phyloP scores from a whole-genome alignment of 83 land plant species.

The Thuja plicata region DNA sequence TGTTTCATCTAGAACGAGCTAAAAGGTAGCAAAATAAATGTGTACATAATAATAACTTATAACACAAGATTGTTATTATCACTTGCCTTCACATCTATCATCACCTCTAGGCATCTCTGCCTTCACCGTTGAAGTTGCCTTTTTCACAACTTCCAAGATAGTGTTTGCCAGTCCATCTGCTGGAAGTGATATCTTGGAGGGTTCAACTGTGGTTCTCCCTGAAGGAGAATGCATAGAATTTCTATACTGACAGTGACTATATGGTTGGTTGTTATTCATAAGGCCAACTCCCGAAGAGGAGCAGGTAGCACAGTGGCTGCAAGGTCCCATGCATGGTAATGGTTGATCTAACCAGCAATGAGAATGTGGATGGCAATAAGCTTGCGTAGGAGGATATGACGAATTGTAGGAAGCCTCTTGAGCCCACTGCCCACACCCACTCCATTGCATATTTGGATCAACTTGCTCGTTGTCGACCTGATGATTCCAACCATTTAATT shows the following conservation, averaged over 20 bases:
- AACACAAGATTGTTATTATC: not conserved
- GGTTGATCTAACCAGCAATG: constrained; percentile 2
- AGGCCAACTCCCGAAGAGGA: not conserved
- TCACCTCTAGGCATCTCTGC: constrained; percentile 1
- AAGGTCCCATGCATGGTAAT: not conserved
- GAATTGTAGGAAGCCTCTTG: constrained; percentile 4
- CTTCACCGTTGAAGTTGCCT: constrained; percentile 2
- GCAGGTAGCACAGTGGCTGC: not conserved
- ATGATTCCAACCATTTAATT: constrained; percentile 2
- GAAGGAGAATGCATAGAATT: not conserved
- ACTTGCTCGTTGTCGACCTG: not conserved
- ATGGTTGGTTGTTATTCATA: not conserved
- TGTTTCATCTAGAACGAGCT: not conserved
- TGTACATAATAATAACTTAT: not conserved
- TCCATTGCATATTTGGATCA: constrained; percentile 1
- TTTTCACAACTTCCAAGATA: constrained; percentile 7
- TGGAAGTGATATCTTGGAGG: not conserved
- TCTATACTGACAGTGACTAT: not conserved
- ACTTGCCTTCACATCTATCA: not conserved
- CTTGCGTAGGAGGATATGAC: not conserved
- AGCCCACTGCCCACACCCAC: not conserved
- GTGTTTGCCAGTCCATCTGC: not conserved
- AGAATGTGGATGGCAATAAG: constrained; percentile 7
- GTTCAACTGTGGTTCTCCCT: constrained; percentile 6
- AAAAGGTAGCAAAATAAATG: not conserved